Evolutionary conservation across 176 grass and related monocot genomes (phyloP), one percentile per base, ranked within the genome.

Genomic region (Juncus effusus): DNA sequence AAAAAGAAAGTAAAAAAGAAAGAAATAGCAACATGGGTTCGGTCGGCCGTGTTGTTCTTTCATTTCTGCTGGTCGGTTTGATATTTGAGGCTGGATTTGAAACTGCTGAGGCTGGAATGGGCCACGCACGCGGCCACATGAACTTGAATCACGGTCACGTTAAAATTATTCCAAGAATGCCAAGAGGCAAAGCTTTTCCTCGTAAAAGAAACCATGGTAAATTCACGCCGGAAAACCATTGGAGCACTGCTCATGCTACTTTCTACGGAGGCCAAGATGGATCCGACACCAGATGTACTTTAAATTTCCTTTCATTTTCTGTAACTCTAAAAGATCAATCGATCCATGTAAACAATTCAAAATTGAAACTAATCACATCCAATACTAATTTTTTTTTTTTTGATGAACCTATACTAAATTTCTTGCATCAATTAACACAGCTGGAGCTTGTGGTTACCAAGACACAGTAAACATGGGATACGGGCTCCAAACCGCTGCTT

Each of bases 191-290:
- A 44, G 4, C 28, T 15, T 39, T 15, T 11, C 60, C 47, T 65
- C 62, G 61, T 36, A 76, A 87, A 68, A 80, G 40, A 72, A 84
- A 77, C 62, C 84, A 92, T 61, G 84, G 88, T 36, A 79, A 69
- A 76, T 92, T 87, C 77, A 36, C 10, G 6, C 38, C 51, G 0
- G 66, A 85, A 6, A 35, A 60, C 0, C 70, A 63, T 0, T 92
- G 84, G 84, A 81, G 60, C 51, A 62, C 40, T 5, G 88, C 88
- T 19, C 88, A 91, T 50, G 88, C 88, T 3, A 87, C 84, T 11
- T 91, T 91, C 78, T 91, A 91, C 19, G 88, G 88, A 47, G 81
- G 84, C 2, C 50, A 68, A 3, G 84, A 91, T 56, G 84, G 88
- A 19, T 87, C 84, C 10, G 81, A 59, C 16, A 60, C 84, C 6